Conservation (phyloP, 139 green algal genomes). For the Volvox reticuliferus region DNA sequence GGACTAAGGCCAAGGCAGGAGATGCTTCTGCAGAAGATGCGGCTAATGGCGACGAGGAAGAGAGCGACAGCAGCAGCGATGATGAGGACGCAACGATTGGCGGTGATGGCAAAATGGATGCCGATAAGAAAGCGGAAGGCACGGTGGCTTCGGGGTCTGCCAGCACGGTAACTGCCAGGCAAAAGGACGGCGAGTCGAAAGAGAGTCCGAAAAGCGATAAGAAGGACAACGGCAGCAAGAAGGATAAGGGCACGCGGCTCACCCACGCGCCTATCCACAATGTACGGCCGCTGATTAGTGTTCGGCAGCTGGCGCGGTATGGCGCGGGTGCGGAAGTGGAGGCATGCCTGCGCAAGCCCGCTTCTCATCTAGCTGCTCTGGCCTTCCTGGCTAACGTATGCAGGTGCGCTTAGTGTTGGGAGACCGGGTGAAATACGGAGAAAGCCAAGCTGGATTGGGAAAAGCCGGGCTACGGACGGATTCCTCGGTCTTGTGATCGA, state of each 20-base stretch:
- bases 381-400: slow-evolving; percentile 22
- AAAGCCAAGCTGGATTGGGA: no score
- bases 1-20: not conserved
- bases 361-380: slow-evolving; percentile 4
- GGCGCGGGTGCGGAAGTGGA: slow-evolving; percentile 28
- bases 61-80: not conserved
- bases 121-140: not conserved
- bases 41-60: not conserved
- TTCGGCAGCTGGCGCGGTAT: slow-evolving; percentile 42
- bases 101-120: not conserved
- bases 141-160: no score
- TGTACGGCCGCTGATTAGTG: slow-evolving; percentile 38
- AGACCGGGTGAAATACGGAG: no score
- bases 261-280: not conserved
- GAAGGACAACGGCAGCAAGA: not conserved
- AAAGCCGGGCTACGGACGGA: no score
- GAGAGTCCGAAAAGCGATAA: not conserved
- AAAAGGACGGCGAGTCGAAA: not conserved
- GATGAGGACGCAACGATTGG: not conserved
- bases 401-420: not conserved
- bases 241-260: not conserved
- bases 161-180: not conserved
- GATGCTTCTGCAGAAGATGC: not conserved
- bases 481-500: no score
- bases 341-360: slow-evolving; percentile 36